Evolutionary conservation across 768 basidiomycete species (phyloP).

Genomic region (Boletellus emodensis): DNA sequence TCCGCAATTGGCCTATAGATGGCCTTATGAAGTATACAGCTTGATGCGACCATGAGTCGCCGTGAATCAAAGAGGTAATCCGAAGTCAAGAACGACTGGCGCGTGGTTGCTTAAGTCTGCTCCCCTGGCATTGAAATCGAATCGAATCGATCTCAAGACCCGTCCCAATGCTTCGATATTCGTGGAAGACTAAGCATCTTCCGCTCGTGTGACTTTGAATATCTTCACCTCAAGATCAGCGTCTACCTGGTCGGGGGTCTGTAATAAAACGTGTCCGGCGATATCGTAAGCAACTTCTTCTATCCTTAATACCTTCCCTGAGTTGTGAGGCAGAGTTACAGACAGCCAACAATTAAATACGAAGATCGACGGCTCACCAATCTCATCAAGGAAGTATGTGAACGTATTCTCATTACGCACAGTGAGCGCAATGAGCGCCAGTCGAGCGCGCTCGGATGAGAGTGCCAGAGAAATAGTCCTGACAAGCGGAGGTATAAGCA

Average conservation of each 20-base stretch:
- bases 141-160: constrained; percentile 15
- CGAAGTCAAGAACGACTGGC: constrained; percentile 7
- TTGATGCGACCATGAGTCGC: constrained; percentile 1
- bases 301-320: constrained; percentile 22
- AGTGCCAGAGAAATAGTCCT: constrained; percentile 40
- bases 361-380: constrained; percentile 20
- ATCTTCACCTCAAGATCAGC: constrained; percentile 40
- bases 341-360: not conserved
- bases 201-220: constrained; percentile 36
- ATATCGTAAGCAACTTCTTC: constrained; percentile 26
- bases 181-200: constrained; percentile 2
- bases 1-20: not conserved
- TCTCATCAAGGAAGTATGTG: constrained; percentile 38
- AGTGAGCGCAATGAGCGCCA: constrained; percentile 38
- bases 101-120: not conserved
- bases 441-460: constrained; percentile 9
- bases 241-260: constrained; percentile 30
- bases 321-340: not conserved
- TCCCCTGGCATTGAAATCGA: constrained; percentile 1
- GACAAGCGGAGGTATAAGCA: constrained; percentile 54
- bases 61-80: constrained; percentile 6
- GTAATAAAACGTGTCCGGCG: constrained; percentile 21
- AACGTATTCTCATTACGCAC: constrained; percentile 56
- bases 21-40: constrained; percentile 1
- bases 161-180: constrained; percentile 4